Evolutionary conservation across 2,329 filamentous ascomycete species (phyloP), one percentile per base, ranked within the genome.

Genomic region (Parafenestella ontariensis): DNA sequence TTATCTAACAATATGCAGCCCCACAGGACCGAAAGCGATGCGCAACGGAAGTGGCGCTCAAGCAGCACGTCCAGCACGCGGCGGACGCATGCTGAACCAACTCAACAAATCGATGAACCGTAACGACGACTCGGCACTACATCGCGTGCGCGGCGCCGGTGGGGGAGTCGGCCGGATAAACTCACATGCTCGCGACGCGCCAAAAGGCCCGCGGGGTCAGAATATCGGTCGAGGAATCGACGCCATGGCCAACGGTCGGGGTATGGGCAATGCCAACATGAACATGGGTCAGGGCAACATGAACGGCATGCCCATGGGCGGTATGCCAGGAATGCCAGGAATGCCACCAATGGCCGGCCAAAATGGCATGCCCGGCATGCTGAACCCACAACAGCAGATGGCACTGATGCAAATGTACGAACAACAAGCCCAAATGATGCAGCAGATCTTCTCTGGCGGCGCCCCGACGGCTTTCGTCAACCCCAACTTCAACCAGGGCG

Each of bases 21-120:
- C 95, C 9, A 98, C 92, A 46, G 95, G 94, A 52, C 95, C 95
- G 17, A 95, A 93, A 75, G 92, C 93, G 29, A 96, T 98, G 92
- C 90, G 95, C 70, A 91, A 89, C 73, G 86, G 86, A 47, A 85
- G 80, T 65, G 70, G 68, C 24, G 49, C 59, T 17, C 61, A 64
- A 48, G 52, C 61, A 56, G 52, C 51, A 20, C 68, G 49, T 49
- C 77, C 72, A 49, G 77, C 67, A 54, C 87, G 91, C 63, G 62
- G 65, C 37, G 92, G 92, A 74, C 87, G 91, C 58, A 87, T 97
- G 82, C 82, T 97, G 52, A 91, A 92, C 45, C 92, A 97, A 65
- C 85, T 96, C 71, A 87, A 89, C 72, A 91, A 91, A 69, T 87
- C 88, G 13, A 88, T 96, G 86, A 91, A 96, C 67, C 88, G 94